Conservation (phyloP, 371 early-diverging fungal species). For the Cokeromyces recurvatus region DNA sequence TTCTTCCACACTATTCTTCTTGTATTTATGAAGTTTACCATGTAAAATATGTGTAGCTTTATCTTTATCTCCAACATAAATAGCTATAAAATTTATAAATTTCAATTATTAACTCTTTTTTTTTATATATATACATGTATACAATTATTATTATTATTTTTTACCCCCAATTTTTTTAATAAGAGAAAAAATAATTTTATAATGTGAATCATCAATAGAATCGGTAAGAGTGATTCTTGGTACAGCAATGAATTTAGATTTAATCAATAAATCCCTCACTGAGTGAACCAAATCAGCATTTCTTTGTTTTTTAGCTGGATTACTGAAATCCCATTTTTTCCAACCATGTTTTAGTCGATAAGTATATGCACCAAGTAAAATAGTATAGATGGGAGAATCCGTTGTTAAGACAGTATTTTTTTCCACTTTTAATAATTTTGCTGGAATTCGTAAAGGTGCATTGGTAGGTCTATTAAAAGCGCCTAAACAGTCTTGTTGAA, state of each 20-base stretch:
- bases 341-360: slow-evolving; percentile 44
- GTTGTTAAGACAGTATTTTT: slow-evolving; percentile 18
- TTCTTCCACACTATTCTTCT: slow-evolving; percentile 40
- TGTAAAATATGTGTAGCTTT: slow-evolving; percentile 67
- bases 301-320: slow-evolving; percentile 34
- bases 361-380: slow-evolving; percentile 50
- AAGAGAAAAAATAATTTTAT: slow-evolving; percentile 32
- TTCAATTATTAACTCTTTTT: too few species aligned
- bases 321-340: slow-evolving; percentile 53
- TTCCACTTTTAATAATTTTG: slow-evolving; percentile 52
- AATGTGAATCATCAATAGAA: slow-evolving; percentile 31
- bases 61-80: slow-evolving; percentile 28
- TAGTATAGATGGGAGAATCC: slow-evolving; percentile 41
- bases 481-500: slow-evolving; percentile 64
- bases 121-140: too few species aligned
- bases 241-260: slow-evolving; percentile 27
- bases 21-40: slow-evolving; percentile 36
- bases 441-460: slow-evolving; percentile 52
- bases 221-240: slow-evolving; percentile 51
- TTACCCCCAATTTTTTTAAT: slow-evolving; percentile 53
- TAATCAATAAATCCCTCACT: slow-evolving; percentile 38
- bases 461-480: slow-evolving; percentile 21
- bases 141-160: too few species aligned
- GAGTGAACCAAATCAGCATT: slow-evolving; percentile 43
- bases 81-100: slow-evolving; percentile 30